Conservation (phyloP, 257 asterid species). For the Verbascum thapsus region DNA sequence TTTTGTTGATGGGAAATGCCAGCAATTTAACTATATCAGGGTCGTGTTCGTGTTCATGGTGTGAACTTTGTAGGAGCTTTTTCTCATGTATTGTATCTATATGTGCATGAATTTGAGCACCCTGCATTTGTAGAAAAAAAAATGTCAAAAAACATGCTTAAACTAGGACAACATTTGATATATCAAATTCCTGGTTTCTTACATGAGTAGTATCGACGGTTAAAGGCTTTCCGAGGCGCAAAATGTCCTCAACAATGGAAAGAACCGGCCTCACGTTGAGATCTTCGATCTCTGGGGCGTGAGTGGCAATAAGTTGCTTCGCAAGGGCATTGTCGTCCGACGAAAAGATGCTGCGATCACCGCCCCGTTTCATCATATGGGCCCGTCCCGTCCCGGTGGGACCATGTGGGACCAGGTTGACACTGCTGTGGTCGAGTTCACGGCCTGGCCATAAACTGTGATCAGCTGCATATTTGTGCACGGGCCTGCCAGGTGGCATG, state of each 20-base stretch:
- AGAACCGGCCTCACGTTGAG: constrained; percentile 59
- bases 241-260: constrained; percentile 57
- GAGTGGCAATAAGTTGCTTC: constrained; percentile 51
- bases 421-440: neutral
- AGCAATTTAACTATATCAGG: constrained; percentile 51
- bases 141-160: neutral
- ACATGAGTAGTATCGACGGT: constrained; percentile 27
- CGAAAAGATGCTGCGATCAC: constrained; percentile 31
- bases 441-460: neutral
- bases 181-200: neutral
- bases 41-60: constrained; percentile 30
- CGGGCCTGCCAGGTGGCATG: neutral
- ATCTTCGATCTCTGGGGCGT: constrained; percentile 56
- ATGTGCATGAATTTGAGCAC: constrained; percentile 30
- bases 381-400: neutral
- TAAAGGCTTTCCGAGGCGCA: constrained; percentile 43
- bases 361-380: neutral
- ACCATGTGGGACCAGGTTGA: neutral
- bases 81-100: constrained; percentile 34
- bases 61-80: constrained; percentile 30
- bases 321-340: constrained; percentile 59
- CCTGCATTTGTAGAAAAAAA: constrained; percentile 29
- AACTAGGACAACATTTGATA: neutral
- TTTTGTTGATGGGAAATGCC: constrained; percentile 71
- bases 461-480: neutral